Percentiles rank a stretch among this genome's conserved stretches.
Conservation (phyloP, 2,329 filamentous ascomycete genomes). For the Aureobasidium vineae region DNA sequence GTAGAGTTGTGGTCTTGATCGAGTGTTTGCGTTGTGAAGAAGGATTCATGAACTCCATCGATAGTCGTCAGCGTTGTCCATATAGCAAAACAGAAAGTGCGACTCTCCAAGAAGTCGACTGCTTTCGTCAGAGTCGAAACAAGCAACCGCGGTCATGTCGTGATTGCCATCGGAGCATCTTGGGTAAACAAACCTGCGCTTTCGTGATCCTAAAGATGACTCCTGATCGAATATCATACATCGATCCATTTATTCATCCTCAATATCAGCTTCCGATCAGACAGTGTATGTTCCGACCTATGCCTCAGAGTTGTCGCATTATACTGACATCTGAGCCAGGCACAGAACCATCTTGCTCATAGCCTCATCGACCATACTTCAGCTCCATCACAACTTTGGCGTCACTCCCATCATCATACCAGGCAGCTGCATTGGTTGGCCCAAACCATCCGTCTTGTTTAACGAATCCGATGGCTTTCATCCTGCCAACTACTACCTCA, state of each 20-base stretch:
- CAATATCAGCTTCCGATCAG: neutral
- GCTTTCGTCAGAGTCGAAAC: neutral
- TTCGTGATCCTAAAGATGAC: neutral
- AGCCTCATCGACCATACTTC: neutral
- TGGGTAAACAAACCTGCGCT: neutral
- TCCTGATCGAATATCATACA: neutral
- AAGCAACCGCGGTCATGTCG: neutral
- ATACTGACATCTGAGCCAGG: neutral
- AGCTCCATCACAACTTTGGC: neutral
- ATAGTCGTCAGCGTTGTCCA: neutral
- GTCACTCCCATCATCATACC: neutral
- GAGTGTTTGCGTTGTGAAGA: neutral
- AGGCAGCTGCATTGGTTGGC: too few species aligned
- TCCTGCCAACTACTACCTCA: neutral
- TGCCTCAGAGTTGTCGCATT: neutral
- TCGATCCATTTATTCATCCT: neutral
- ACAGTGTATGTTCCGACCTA: neutral
- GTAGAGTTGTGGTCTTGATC: neutral
- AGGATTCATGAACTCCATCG: neutral
- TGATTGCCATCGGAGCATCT: neutral
- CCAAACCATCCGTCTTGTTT: neutral
- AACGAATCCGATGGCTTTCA: neutral
- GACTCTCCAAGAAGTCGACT: neutral
- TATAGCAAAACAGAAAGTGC: neutral
- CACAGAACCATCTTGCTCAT: neutral